Base-by-base conservation (phyloP, 2,329 filamentous ascomycete species). In the Phoma herbarum region DNA sequence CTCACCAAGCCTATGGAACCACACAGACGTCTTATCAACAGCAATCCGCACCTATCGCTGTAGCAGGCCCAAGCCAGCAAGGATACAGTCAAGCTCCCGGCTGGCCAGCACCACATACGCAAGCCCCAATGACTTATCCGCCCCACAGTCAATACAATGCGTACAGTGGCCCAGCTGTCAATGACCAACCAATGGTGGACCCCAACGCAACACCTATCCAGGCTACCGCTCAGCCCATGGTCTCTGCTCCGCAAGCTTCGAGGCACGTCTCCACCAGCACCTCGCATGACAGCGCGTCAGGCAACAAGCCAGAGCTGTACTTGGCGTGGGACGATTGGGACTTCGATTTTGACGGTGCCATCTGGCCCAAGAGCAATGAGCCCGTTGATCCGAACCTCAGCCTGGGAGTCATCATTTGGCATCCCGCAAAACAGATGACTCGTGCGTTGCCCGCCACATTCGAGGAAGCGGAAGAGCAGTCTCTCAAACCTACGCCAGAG, bases 321-420 rank as follows among this genome's bases (percentile, higher is more conserved):
- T 66, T 76, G 41, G 75, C 67, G 7, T 73, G 70, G 67, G 75
- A 78, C 50, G 75, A 77, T 46, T 78, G 76, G 70, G 80, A 82
- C 48, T 76, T 78, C 23, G 78, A 77, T 26, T 82, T 78, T 37
- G 79, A 81, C 39, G 78, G 75, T 33, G 77, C 80, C 12, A 79
- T 80, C 51, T 82, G 76, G 73, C 75, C 77, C 8, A 78, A 79
- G 59, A 75, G 77, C 54, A 79, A 80, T 20, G 79, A 82, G 37
- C 75, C 78, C 12, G 77, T 82, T 33, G 74, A 81, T 53, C 74
- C 77, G 4, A 70, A 75, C 25, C 67, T 82, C 12, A 82, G 81
- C 62, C 67, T 83, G 18, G 81, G 81, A 22, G 70, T 79, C 12
- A 81, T 82, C 18, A 71, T 71, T n/a, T 82, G 79, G 79, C 77